phyloP scores from a whole-genome alignment of 345 rosid species.

The Populus pruinosa region DNA sequence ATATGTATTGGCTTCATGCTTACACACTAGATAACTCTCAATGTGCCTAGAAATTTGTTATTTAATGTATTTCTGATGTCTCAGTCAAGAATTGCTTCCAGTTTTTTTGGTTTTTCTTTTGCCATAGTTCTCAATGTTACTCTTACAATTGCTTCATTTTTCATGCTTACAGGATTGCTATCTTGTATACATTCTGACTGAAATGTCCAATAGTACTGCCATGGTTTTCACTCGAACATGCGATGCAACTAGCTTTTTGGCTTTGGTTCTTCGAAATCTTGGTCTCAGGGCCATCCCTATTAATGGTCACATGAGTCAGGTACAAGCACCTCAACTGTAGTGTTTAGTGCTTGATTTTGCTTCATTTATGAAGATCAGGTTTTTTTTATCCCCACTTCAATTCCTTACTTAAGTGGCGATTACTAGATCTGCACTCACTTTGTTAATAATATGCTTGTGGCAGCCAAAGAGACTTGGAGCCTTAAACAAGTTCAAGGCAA shows the following conservation, averaged over 20 bases:
- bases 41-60: background rate
- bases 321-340: background rate
- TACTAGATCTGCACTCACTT: background rate
- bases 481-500: conserved; percentile 85
- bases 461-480: conserved; percentile 97
- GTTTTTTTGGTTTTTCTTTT: background rate
- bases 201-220: conserved; percentile 67
- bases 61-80: background rate
- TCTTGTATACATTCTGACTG: conserved; percentile 74
- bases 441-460: conserved; percentile 2
- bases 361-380: background rate
- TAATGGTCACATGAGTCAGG: conserved; percentile 98
- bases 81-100: background rate
- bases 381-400: background rate
- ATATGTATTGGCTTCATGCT: background rate
- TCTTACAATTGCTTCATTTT: conserved; percentile 2
- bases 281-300: conserved; percentile 91
- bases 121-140: background rate
- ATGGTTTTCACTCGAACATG: conserved; percentile 97
- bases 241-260: conserved; percentile 72
- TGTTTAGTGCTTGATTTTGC: background rate
- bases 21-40: background rate
- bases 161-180: conserved; percentile 72
- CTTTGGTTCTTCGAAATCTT: conserved; percentile 77
- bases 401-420: background rate